A percentile compares a stretch with the other conserved stretches of the same genome.
Evolutionary conservation across 805 yeast species (phyloP).

Genomic region (Nakazawaea peltata): DNA sequence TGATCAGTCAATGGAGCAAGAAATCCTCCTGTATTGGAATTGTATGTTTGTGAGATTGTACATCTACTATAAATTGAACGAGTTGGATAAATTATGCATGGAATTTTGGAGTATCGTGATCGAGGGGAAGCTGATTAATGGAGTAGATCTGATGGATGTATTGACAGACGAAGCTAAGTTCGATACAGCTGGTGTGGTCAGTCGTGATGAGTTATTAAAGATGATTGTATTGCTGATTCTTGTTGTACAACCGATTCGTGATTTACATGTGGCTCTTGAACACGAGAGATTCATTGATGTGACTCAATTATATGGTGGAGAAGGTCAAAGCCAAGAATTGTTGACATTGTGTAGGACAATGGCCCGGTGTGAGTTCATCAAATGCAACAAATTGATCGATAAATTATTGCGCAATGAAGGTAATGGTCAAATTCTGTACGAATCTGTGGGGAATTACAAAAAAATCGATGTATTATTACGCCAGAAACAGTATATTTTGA

Average conservation of each 20-base stretch:
- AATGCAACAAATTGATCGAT: not conserved
- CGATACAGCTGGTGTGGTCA: not conserved
- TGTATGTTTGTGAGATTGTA: slow-evolving; percentile 1
- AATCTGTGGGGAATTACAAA: not conserved
- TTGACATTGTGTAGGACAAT: not conserved
- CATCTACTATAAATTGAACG: slow-evolving; percentile 4
- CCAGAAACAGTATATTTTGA: slow-evolving; percentile 8
- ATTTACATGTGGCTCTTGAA: not conserved
- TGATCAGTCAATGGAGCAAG: not conserved
- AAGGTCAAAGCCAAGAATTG: not conserved
- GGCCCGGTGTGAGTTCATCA: slow-evolving; percentile 1
- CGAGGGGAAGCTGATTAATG: slow-evolving; percentile 3
- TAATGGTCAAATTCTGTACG: not conserved
- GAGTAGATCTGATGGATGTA: not conserved
- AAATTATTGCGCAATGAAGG: not conserved
- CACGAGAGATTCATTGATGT: not conserved
- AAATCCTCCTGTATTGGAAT: slow-evolving; percentile 6
- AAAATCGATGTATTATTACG: slow-evolving; percentile 1
- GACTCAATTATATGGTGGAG: not conserved
- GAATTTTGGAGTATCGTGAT: slow-evolving; percentile 2
- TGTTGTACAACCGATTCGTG: slow-evolving; percentile 5
- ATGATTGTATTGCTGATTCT: slow-evolving; percentile 2
- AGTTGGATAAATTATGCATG: slow-evolving; percentile 3
- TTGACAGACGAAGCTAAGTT: slow-evolving; percentile 1
- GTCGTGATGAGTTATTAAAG: slow-evolving; percentile 2